Base-by-base conservation (phyloP, 2,329 filamentous ascomycete genomes). In the Claviceps humidiphila region DNA sequence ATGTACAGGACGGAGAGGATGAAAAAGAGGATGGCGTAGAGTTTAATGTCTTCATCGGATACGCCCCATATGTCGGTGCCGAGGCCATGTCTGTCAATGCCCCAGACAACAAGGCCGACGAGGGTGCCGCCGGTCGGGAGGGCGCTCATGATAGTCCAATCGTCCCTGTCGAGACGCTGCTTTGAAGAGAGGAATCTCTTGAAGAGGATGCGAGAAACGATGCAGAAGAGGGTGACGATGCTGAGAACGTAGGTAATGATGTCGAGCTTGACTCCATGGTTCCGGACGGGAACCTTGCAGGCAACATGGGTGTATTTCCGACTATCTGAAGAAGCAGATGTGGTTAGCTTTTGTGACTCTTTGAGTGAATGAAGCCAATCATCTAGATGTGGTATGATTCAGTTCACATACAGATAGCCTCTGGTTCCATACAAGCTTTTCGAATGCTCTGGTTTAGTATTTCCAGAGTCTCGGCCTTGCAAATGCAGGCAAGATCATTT, bases 1-100 rank as follows among this genome's bases (percentile, higher is more conserved):
- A 72, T 66, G 57, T 73, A 73, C 24, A 71, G 58, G 0, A 67
- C 57, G 34, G 68, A 64, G 1, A 66, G 55, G 7, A 64, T 16
- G 54, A 59, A 66, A 49, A 68, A 67, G 50, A 0, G 67, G 53
- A 4, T 62, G 65, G 64, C 66, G 66, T 37, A 68, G 55, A 16
- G 66, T 63, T 7, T 54, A 53, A 3, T 20, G 2, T 51, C 34
- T 3, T 39, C 20, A n/a, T 22, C 14, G 0, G 41, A 1, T 11
- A 51, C 4, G 16, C 34, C 26, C 49, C 49, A 51, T 11, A 51
- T 26, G 22, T 51, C 49, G 41, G 14, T 20, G 14, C 66, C 66
- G 14, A 67, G 52, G 5, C 65, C 65, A 38, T 62, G 57, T 2
- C 57, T 49, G 1, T 53, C 52, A 0, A 63, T 54, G 2, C 58